These are phyloP conservation scores for Breynia disticha DNA, from an alignment of 441 rosid genomes.

Conservation along the genomic window DNA sequence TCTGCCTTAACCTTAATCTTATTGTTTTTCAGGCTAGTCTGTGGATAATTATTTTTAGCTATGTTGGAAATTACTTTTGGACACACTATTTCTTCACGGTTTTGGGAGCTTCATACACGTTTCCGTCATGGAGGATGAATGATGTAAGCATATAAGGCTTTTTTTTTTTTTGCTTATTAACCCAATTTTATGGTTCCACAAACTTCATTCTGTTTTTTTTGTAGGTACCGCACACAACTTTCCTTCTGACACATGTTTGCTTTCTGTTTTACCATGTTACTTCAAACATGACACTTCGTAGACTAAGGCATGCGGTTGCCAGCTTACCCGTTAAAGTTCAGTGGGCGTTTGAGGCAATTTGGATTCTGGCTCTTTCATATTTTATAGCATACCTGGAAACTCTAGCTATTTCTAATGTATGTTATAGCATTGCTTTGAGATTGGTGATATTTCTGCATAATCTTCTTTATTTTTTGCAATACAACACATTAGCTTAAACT, in stretches of 20 bases:
- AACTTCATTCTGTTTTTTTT: constrained; percentile 10
- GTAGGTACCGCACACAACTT: constrained; percentile 95
- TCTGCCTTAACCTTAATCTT: constrained; percentile 16
- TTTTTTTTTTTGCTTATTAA: background rate
- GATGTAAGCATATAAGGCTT: constrained; percentile 38
- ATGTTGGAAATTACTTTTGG: constrained; percentile 97
- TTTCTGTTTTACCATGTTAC: constrained; percentile 90
- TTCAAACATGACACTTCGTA: constrained; percentile 79
- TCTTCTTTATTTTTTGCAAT: background rate
- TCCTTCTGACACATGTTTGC: constrained; percentile 87
- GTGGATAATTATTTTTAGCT: constrained; percentile 84
- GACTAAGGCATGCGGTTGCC: constrained; percentile 58
- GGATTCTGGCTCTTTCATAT: constrained; percentile 84
- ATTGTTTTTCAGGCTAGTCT: constrained; percentile 64
- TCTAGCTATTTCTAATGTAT: constrained; percentile 75
- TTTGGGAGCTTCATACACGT: constrained; percentile 92
- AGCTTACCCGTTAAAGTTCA: constrained; percentile 56
- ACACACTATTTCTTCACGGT: constrained; percentile 95
- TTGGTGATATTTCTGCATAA: background rate
- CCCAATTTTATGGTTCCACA: background rate
- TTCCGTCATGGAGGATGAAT: constrained; percentile 99
- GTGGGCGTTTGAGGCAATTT: constrained; percentile 63
- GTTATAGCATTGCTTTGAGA: constrained; percentile 19
- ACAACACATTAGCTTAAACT: constrained; percentile 1
- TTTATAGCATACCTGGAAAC: constrained; percentile 94